Base-by-base conservation (phyloP, 768 basidiomycete species). In the Amanita pseudoporphyria region DNA sequence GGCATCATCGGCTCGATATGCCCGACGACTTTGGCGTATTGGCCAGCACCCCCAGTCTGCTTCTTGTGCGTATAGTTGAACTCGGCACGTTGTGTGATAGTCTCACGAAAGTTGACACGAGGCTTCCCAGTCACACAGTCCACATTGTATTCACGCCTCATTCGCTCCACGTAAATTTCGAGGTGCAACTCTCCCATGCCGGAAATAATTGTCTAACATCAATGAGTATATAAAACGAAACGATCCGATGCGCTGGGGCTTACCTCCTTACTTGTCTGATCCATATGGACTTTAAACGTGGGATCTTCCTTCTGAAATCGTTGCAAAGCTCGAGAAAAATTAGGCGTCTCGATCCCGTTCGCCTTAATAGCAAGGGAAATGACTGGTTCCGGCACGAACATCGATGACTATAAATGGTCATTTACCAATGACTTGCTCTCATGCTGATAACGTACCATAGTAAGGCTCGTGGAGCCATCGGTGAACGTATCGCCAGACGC, bases 101-200 rank as follows among this genome's bases (percentile, higher is more conserved):
- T 93, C 70, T 99, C 96, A 39, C 95, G 81, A 76, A 91, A 99
- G 3, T 93, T 93, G 41, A 99, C 96, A 18, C 87, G 87, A 10
- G 96, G 96, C 65, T 93, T 94, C 52, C 95, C 95, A 6, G 95
- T 97, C 13, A 81, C 75, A 60, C 92, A 96, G 37, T 89, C 82
- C 16, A 92, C 89, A 49, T 87, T 88, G 67, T 99, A 99, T 67
- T 99, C 96, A 46, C 96, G 87, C 58, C 82, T 84, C 93, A 99
- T 97, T 35, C 96, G 90, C 64, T 99, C 96, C 53, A 97, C 93
- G 68, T 99, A 98, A 61, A 99, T 95, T 61, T 99, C 96, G 19
- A 99, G 78, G 63, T 99, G 96, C 14, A 99, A 79, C 65, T 99
- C 96, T 21, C 96, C 96, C 96, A 99, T 99, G 18, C 96, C 96